Evolutionary conservation across 2,329 filamentous ascomycete genomes (phyloP), one percentile per base, ranked within the genome.

Genomic region (Ceratocystis destructans): DNA sequence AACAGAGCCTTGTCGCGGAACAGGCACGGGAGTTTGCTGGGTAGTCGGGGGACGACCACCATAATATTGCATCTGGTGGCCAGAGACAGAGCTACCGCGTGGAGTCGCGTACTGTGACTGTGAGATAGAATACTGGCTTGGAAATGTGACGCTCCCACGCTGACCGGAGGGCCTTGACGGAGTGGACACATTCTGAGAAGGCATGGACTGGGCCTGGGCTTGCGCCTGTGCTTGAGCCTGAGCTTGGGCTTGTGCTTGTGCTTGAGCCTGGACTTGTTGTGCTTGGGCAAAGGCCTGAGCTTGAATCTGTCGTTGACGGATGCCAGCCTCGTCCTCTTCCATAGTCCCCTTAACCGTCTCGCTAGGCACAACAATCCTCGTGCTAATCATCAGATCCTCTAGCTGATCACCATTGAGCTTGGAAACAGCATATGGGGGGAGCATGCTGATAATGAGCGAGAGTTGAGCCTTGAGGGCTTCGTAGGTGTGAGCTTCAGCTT

Each of bases 361-460:
- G 5, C 82, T 85, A 68, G 88, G 84, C 61, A 95, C 79, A 68
- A 90, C 77, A 22, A 96, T 82, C 73, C 85, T 90, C 59, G 85
- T 89, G 76, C 87, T 93, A 72, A 96, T 87, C 69, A 89, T 87
- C 61, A 96, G 78, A 67, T 91, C 88, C 37, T 87, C 87, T n/a
- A 96, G 77, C 73, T 91, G 88, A 73, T 95, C 88, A 8, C 90
- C 90, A 71, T 95, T 87, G 69, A 96, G 78, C 72, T 94, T 93
- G 5, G 91, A 87, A 28, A 96, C 88, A 1, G 88, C 89, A 72
- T 90, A 94, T 1, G 91, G 91, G 1, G 91, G 91, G 10, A 96
- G 77, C 48, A 82, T 84, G 70, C 87, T 82, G 68, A 96, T 82
- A 69, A 96, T 84, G 37, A 91, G 77, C 0, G 84, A 79, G 22